Conservation (phyloP, 75 land plant genomes). For the Isoetes taiwanensis region DNA sequence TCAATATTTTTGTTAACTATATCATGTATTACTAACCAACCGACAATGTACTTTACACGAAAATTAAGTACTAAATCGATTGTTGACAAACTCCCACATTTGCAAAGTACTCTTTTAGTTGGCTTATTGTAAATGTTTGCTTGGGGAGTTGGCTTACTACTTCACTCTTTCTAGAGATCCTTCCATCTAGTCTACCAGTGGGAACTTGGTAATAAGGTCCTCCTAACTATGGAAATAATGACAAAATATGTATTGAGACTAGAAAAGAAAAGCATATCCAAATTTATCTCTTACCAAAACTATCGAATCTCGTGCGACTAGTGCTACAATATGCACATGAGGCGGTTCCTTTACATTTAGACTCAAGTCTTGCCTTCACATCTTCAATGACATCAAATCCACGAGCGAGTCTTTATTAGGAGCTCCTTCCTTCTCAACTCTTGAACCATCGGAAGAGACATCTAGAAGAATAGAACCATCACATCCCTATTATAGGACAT, state of each 20-base stretch:
- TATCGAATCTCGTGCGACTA: slow-evolving; percentile 12
- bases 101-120: slow-evolving; percentile 38
- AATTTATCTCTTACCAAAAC: not conserved
- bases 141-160: slow-evolving; percentile 45
- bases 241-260: too few relatives aligned
- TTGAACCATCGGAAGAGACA: not conserved
- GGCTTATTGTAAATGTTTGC: slow-evolving; percentile 33
- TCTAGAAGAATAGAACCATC: slow-evolving; percentile 23
- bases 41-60: too few relatives aligned
- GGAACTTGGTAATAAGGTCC: slow-evolving; percentile 9
- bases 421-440: slow-evolving; percentile 17
- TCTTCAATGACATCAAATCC: slow-evolving; percentile 30
- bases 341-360: slow-evolving; percentile 9
- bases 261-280: too few relatives aligned
- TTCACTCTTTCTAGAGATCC: slow-evolving; percentile 35
- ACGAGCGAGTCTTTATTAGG: slow-evolving; percentile 15
- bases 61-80: slow-evolving; percentile 68
- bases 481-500: slow-evolving; percentile 13
- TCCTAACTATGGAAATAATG: too few relatives aligned
- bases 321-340: slow-evolving; percentile 32
- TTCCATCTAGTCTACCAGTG: slow-evolving; percentile 37
- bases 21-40: too few relatives aligned
- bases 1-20: too few relatives aligned
- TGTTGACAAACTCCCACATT: slow-evolving; percentile 33
- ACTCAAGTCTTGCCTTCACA: slow-evolving; percentile 15